Base-by-base conservation (phyloP, 805 yeast species). In the Schwanniomyces polymorphus region DNA sequence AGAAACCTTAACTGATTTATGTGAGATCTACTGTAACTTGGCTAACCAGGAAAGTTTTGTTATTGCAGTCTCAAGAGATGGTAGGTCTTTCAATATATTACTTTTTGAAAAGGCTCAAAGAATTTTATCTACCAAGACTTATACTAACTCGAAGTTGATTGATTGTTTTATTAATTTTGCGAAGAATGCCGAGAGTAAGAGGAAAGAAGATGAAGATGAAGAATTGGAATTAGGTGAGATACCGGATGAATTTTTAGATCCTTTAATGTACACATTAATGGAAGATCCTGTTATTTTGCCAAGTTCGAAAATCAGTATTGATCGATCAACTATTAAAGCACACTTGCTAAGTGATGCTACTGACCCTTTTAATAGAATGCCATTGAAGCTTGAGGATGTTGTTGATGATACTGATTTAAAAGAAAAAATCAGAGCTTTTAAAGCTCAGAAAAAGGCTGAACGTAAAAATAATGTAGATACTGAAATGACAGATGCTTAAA, bases 181-280 rank as follows among this genome's bases (percentile, higher is more conserved):
- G 0, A 69, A 77, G 27, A 68, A 68, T n/a, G 96, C 95, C 0
- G 86, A 86, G 50, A 61, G 65, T 34, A 79, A 81, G 43, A 79
- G 81, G 58, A 56, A 74, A 27, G 72, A 71, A 11, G 92, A 87
- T 50, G 95, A 86, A 55, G 88, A 82, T 51, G 96, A 89, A 60
- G 97, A 92, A 53, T 60, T 81, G 52, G 97, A 90, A 61, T 75
- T 89, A 55, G 97, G 96, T 23, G 99, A 94, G 44, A 80, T 88
- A 14, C 99, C 99, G 0, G 99, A 94, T 63, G 98, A 94, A 64
- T 94, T 85, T 62, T 79, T 94, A 56, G 99, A 94, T 72, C 99
- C 99, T 11, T 79, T 94, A 58, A 92, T 94, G 98, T 94, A 77
- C 65, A 88, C 97, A 1, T 63, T 94, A 42, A 94, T 94, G 99